phyloP scores from a whole-genome alignment of 2,329 filamentous ascomycete species.

The Xylariaceae sp. region DNA sequence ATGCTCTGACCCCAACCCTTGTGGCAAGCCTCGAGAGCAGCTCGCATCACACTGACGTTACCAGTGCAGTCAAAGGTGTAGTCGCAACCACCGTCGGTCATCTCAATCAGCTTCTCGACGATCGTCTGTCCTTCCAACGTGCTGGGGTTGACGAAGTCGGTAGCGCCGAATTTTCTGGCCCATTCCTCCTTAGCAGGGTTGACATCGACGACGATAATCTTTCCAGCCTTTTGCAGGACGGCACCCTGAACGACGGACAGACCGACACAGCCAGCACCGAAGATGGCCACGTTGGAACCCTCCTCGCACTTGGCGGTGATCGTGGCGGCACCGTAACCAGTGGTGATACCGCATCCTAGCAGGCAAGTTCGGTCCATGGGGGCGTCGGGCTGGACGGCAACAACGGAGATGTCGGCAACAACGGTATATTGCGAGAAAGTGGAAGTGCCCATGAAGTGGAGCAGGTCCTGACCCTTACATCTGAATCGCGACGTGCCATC shows the following conservation, averaged over 20 bases:
- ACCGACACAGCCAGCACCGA: constrained; percentile 93
- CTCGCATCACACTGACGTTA: constrained; percentile 88
- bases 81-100: constrained; percentile 97
- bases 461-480: constrained; percentile 87
- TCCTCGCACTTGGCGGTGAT: constrained; percentile 91
- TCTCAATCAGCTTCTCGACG: constrained; percentile 88
- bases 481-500: constrained; percentile 93
- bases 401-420: constrained; percentile 96
- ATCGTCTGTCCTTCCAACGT: constrained; percentile 74
- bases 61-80: constrained; percentile 99
- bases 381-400: constrained; percentile 83
- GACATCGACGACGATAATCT: constrained; percentile 69
- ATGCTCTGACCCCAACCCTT: constrained; percentile 99
- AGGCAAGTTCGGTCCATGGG: constrained; percentile 95
- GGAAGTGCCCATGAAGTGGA: constrained; percentile 99
- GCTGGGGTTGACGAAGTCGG: constrained; percentile 91
- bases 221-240: constrained; percentile 72
- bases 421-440: constrained; percentile 99
- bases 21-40: constrained; percentile 94
- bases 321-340: constrained; percentile 90
- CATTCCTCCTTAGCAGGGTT: constrained; percentile 90
- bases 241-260: constrained; percentile 93
- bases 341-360: constrained; percentile 97
- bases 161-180: constrained; percentile 91
- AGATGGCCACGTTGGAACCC: constrained; percentile 84